Base-by-base conservation (phyloP, 1,139 yeast genomes). In the Saccharomyces hybrid region DNA sequence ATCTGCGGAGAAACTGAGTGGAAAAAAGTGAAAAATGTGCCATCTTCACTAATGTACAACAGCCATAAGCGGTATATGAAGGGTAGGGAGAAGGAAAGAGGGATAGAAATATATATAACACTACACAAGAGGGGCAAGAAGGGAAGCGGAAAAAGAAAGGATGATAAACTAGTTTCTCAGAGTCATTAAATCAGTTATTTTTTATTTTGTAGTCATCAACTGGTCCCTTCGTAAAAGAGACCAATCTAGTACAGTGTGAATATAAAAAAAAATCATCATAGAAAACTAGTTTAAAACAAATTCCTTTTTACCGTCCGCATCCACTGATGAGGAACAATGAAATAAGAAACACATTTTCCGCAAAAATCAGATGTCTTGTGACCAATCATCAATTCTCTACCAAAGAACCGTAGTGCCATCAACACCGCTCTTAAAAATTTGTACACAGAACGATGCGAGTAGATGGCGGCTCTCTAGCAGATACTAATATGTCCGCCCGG, bases 401-500 rank as follows among this genome's bases (percentile, higher is more conserved):
- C 42, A 53, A 53, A 52, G 51, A 55, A 55, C 56, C 58, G 57
- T 57, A 53, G 27, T 57, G 64, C 55, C 61, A 57, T 24, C 46
- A 55, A 60, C 70, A 60, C 58, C 62, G 60, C 55, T 60, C 62
- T 66, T 65, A 60, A 64, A 67, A 66, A 57, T 66, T 66, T 69
- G 71, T 68, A 70, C 72, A 70, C 72, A 63, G 61, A 59, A 58
- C 60, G 58, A 49, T 57, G 58, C 60, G 53, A 58, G 51, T 59
- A 58, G 59, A 57, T 52, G 56, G 57, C 63, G 64, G 59, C 63
- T 63, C 56, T 55, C 54, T 51, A 52, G 28, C 52, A 61, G 61
- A 68, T 69, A 69, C 72, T 68, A 55, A 60, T 70, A 69, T 70
- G 73, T 69, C 72, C 73, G 73, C 73, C 73, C 73, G 73, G 73